Conservation (phyloP, 139 green algal species). For the Volvox africanus region DNA sequence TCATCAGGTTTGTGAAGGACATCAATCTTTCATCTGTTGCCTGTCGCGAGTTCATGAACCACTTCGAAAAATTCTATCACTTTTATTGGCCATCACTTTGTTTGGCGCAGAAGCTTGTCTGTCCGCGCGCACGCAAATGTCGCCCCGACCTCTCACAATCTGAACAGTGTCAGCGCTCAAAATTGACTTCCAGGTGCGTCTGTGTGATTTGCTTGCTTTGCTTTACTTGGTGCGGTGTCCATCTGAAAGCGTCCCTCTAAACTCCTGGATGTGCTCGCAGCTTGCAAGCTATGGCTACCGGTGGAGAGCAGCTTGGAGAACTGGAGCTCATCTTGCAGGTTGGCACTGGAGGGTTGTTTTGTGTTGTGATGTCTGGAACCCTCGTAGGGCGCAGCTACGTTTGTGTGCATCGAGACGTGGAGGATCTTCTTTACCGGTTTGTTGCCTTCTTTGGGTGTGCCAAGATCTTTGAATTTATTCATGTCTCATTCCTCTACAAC, state of each 20-base stretch:
- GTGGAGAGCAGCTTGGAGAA: conserved; percentile 14
- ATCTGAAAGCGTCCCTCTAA: neutral
- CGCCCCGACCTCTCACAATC: conserved; percentile 14
- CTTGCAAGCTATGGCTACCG: conserved; percentile 34
- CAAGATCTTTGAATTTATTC: no score
- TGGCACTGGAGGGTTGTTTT: neutral
- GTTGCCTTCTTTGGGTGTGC: no score
- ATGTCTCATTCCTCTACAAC: neutral
- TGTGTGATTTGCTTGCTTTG: neutral
- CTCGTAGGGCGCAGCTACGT: no score
- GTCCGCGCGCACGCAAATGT: conserved; percentile 19
- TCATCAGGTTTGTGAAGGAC: neutral
- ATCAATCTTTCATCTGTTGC: no score
- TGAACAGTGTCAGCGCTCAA: conserved; percentile 37
- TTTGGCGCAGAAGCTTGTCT: conserved; percentile 11
- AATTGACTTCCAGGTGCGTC: conserved; percentile 30
- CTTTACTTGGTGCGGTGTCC: neutral
- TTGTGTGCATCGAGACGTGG: no score
- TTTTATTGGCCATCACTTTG: no score
- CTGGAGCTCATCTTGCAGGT: conserved; percentile 41
- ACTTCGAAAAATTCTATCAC: no score
- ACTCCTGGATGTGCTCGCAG: neutral
- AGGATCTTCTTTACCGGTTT: no score
- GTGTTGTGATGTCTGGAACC: no score
- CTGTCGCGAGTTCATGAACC: no score